Evolutionary conservation across 768 basidiomycete species (phyloP).

Genomic region (Xanthoconium stramineum): DNA sequence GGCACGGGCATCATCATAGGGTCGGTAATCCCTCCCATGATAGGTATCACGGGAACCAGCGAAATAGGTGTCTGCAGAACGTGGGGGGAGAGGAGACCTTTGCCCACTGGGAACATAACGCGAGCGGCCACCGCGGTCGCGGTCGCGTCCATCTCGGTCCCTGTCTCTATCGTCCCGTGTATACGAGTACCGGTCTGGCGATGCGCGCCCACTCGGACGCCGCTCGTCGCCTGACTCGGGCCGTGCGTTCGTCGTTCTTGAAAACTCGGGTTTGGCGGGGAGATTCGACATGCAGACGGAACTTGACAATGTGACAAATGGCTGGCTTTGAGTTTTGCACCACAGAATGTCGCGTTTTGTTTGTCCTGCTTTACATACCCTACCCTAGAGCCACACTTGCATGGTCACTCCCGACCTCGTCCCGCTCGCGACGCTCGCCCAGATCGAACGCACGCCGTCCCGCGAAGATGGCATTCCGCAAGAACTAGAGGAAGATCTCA

Average conservation of each 20-base stretch:
- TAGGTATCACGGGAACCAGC: slow-evolving; percentile 16
- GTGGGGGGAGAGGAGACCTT: slow-evolving; percentile 14
- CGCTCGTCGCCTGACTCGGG: slow-evolving; percentile 25
- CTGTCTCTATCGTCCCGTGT: slow-evolving; percentile 26
- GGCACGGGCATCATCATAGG: slow-evolving; percentile 16
- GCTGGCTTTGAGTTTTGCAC: too few species aligned
- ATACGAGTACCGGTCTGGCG: slow-evolving; percentile 25
- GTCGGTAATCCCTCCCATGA: slow-evolving; percentile 20
- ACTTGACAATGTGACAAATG: neutral
- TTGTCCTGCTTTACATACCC: slow-evolving; percentile 18
- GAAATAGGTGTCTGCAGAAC: slow-evolving; percentile 17
- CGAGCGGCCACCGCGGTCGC: slow-evolving; percentile 19
- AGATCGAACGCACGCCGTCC: slow-evolving; percentile 80
- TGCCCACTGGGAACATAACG: slow-evolving; percentile 13
- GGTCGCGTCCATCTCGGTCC: slow-evolving; percentile 21
- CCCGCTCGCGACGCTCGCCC: slow-evolving; percentile 78
- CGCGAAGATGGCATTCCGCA: slow-evolving; percentile 74
- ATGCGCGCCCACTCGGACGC: slow-evolving; percentile 14
- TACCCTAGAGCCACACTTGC: neutral
- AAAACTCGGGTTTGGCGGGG: slow-evolving; percentile 31
- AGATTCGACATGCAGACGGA: slow-evolving; percentile 23
- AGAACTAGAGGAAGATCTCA: slow-evolving; percentile 83
- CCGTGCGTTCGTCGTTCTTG: slow-evolving; percentile 18
- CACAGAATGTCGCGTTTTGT: slow-evolving; percentile 6
- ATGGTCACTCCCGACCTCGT: slow-evolving; percentile 55